Base-by-base conservation (phyloP, 371 early-diverging fungal species). In the Enteropsectra breve region DNA sequence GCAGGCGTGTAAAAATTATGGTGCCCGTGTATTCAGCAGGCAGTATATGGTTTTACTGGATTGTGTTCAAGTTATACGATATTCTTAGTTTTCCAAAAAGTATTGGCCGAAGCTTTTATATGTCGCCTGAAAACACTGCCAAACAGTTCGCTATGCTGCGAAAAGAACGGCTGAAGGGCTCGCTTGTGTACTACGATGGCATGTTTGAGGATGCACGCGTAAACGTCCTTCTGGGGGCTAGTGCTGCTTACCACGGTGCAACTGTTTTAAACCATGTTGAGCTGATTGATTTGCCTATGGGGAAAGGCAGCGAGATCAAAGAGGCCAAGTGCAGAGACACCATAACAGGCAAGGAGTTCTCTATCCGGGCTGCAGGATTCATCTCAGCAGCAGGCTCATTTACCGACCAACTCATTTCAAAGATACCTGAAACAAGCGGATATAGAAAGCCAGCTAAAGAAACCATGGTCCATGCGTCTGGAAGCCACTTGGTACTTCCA, bases 171-270 rank as follows among this genome's bases (percentile, higher is more conserved):
- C 80, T 96, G 28, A 87, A 87, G 2, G 97, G 96, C 28, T 88
- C 93, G 8, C 81, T 97, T 73, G 89, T 94, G 26, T 97, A 94
- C 79, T 92, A 90, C 76, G 98, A 97, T 80, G 97, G 92, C 47
- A 90, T 90, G 69, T 91, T 93, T 78, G 90, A 94, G 81, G 98
- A 97, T 74, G 86, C 92, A 1, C 83, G 96, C 63, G 91, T 91
- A 88, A 95, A 95, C 75, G 88, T 94, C 11, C 88, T 93, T 15
- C 81, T 97, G 26, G 89, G 89, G 0, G 76, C 93, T 70, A 96
- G 97, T 0, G 91, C 95, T 24, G 86, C 87, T 1, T 85, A 85
- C 18, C 85, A 92, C 69, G 96, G 95, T 58, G 97, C 95, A 11
- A 86, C 84, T 49, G 86, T 91, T 30, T 86, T 89, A 61, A 97